Base-by-base conservation (phyloP, 202 grass and related monocot species). In the Musa balbisiana region DNA sequence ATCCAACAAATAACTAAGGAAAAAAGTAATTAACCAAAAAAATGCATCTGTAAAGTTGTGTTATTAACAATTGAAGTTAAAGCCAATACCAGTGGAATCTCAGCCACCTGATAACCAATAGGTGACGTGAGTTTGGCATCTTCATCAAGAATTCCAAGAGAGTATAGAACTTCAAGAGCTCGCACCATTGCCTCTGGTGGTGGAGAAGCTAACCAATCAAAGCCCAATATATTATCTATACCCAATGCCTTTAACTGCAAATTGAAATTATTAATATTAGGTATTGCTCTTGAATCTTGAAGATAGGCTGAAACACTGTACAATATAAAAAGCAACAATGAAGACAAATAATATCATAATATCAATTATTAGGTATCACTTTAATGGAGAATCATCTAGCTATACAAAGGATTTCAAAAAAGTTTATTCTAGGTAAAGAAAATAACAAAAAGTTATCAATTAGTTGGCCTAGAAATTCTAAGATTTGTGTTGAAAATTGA, bases 191-290 rank as follows among this genome's bases (percentile, higher is more conserved):
- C 88, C 75, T 93, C 93, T 55, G 88, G 82, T 69, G 93, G 88
- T 84, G 93, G 93, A 87, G 93, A 91, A 84, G 93, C 84, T 76
- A 92, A 82, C 93, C 93, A 97, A 93, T 97, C 90, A 82, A 97
- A 97, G 17, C 93, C 90, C 76, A 97, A 76, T 86, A 97, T 91
- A 79, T 97, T 97, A 77, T 97, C 93, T 91, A 97, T 89, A 23
- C 93, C 93, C 63, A 97, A 85, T 17, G 93, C 88, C 85, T 97
- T 97, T 70, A 97, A 85, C 93, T 97, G 86, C 25, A 53, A 67
- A 82, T 72, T 17, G 53, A 51, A 73, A 80, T 23, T 21, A 69
- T 78, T 29, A 82, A 54, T 1, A 14, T 56, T n/a, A 52, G 2
- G 66, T 52, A 25, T 74, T 55, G 56, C 8, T 56, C 62, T 68